Base-by-base conservation (phyloP, 148 eudicot genomes). In the Amaranthus hypochondriacus region DNA sequence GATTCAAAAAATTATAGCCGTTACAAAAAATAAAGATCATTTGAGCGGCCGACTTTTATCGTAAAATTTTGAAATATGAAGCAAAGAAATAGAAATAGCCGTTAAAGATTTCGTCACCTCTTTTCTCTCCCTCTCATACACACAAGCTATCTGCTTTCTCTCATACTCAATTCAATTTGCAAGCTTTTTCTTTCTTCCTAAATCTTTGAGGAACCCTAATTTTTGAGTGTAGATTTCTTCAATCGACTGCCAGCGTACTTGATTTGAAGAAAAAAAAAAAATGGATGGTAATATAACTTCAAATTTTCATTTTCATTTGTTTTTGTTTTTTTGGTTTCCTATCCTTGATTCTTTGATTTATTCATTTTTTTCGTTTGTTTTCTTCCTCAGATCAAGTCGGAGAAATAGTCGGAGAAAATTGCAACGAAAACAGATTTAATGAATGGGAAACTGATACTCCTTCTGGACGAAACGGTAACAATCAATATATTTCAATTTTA, bases 281-380 rank as follows among this genome's bases (percentile, higher is more conserved):
- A 79, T 88, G 91, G 86, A 80, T 8, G 87, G 91, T 88, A 80
- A 12, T 13, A 48, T 13, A 12, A 12, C 10, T 73, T 15, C 18
- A 3, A 21, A 3, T 11, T 9, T 53, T 47, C 56, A 56, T n/a
- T 58, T 75, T 61, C 55, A 8, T 14, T 63, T 63, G 5, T 46
- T 1, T 47, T 0, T 4, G 0, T 14, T 48, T 60, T 6, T 71
- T 47, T 8, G 8, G 48, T 39, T 5, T 53, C 65, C 12, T 39
- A 18, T 28, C 9, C 1, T 7, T 62, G 43, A 21, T 50, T 42
- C 8, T 3, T 44, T 5, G 10, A 11, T 62, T 4, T 6, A n/a
- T n/a, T 66, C 0, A 12, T 5, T 56, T 56, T 78, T 66, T 44
- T 11, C 60, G 9, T 51, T 65, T 55, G 6, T 46, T 43, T 76